Conservation (phyloP, 2,329 filamentous ascomycete species). For the Cordyceps fumosorosea region DNA sequence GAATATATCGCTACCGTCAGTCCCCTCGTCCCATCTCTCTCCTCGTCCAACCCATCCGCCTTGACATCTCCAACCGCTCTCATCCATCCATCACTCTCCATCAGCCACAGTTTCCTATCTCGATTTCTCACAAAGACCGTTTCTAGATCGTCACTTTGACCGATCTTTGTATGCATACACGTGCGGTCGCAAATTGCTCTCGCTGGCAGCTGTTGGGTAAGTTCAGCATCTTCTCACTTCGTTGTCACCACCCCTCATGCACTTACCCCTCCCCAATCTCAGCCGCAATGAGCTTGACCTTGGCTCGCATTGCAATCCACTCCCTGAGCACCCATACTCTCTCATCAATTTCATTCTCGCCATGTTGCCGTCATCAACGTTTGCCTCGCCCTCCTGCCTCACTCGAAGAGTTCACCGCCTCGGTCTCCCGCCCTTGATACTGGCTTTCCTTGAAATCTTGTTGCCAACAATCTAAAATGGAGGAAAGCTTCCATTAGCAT, state of each 20-base stretch:
- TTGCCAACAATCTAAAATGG: constrained; percentile 12
- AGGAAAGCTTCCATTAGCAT: constrained; percentile 13
- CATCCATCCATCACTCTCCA: constrained; percentile 5
- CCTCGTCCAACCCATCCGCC: not conserved
- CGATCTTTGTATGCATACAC: constrained; percentile 32
- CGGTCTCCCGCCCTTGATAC: not conserved
- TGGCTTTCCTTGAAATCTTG: not conserved
- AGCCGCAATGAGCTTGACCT: not conserved
- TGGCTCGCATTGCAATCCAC: not conserved
- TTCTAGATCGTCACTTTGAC: constrained; percentile 12
- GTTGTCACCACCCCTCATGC: constrained; percentile 1
- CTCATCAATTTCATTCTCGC: not conserved
- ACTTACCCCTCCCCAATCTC: not conserved
- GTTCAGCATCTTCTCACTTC: constrained; percentile 11
- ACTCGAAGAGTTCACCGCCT: not conserved
- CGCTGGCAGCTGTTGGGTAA: constrained; percentile 20
- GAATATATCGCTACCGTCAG: not conserved
- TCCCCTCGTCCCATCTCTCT: not conserved
- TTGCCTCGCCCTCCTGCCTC: constrained; percentile 3
- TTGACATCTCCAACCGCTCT: constrained; percentile 6
- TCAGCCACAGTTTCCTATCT: constrained; percentile 10
- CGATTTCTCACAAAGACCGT: constrained; percentile 4
- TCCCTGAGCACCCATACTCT: not conserved
- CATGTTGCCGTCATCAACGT: not conserved
- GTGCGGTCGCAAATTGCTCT: constrained; percentile 27